A percentile compares a stretch with the other conserved stretches of the same genome.
Conservation (phyloP, 805 yeast genomes). For the Myxozyma mucilagina region DNA sequence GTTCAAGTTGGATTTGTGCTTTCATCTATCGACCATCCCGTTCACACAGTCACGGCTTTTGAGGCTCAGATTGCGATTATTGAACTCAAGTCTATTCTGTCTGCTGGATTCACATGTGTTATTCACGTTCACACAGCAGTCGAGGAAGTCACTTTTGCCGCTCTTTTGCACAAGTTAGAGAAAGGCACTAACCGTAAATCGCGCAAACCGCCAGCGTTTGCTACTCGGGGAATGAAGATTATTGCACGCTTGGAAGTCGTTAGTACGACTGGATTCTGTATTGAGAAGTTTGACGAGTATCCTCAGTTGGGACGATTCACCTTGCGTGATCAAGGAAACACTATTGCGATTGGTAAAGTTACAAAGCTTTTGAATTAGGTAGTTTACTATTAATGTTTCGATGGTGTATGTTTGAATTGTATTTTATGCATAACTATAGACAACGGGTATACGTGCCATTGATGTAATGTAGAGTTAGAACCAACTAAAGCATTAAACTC, state of each 20-base stretch:
- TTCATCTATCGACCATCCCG: slow-evolving; percentile 83
- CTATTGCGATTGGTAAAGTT: slow-evolving; percentile 98
- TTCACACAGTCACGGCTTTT: slow-evolving; percentile 83
- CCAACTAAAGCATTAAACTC: too few relatives aligned
- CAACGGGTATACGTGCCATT: too few relatives aligned
- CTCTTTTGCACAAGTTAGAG: slow-evolving; percentile 87
- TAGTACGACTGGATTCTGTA: slow-evolving; percentile 76
- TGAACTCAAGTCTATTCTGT: slow-evolving; percentile 89
- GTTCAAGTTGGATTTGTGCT: slow-evolving; percentile 87
- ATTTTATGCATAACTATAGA: too few relatives aligned
- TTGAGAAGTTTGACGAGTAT: slow-evolving; percentile 87
- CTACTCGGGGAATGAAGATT: slow-evolving; percentile 97
- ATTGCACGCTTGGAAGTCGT: slow-evolving; percentile 82
- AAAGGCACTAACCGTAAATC: slow-evolving; percentile 96
- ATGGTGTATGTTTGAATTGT: neutral
- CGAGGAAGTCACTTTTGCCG: slow-evolving; percentile 84
- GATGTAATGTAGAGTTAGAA: too few relatives aligned
- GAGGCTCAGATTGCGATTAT: slow-evolving; percentile 97
- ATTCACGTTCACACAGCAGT: slow-evolving; percentile 99
- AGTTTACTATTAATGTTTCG: neutral
- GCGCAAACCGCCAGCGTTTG: slow-evolving; percentile 96
- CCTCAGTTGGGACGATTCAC: slow-evolving; percentile 98
- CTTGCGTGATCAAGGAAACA: slow-evolving; percentile 95
- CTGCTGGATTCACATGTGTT: slow-evolving; percentile 95
- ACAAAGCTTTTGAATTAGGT: slow-evolving; percentile 64